These are phyloP conservation scores for Mycena metata DNA, from an alignment of 768 basidiomycete genomes.

Conservation along the genomic window DNA sequence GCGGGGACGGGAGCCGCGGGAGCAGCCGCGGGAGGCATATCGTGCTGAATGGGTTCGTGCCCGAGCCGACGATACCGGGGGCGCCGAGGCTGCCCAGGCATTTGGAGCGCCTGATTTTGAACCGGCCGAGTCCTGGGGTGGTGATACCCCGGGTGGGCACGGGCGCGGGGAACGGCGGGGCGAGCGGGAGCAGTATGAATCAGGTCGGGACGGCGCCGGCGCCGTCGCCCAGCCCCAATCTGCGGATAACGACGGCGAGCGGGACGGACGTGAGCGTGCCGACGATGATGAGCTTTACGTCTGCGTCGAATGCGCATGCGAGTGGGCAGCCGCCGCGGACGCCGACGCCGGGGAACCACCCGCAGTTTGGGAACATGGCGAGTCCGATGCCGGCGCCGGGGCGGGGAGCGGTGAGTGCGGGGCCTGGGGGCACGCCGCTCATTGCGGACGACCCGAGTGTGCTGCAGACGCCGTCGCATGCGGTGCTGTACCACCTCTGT, in stretches of 20 bases:
- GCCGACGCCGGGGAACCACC: slow-evolving; percentile 7
- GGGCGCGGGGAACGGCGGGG: slow-evolving; percentile 24
- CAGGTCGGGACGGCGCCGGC: slow-evolving; percentile 35
- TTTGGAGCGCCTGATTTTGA: slow-evolving; percentile 94
- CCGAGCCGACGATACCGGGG: slow-evolving; percentile 86
- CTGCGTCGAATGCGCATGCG: neutral
- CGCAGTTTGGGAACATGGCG: slow-evolving; percentile 27
- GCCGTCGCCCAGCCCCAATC: slow-evolving; percentile 18
- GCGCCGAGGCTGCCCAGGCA: slow-evolving; percentile 92
- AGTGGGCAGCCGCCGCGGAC: neutral
- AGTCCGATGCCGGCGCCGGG: neutral
- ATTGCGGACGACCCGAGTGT: slow-evolving; percentile 81
- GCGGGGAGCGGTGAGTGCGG: neutral
- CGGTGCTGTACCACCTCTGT: slow-evolving; percentile 82
- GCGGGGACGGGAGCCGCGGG: slow-evolving; percentile 43
- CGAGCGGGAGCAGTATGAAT: slow-evolving; percentile 50
- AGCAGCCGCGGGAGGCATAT: slow-evolving; percentile 42
- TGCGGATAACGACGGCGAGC: slow-evolving; percentile 53
- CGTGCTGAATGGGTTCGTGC: slow-evolving; percentile 54
- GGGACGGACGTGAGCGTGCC: slow-evolving; percentile 53
- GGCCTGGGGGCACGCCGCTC: slow-evolving; percentile 39
- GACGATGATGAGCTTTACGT: slow-evolving; percentile 34
- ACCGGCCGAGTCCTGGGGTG: slow-evolving; percentile 52
- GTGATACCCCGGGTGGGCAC: slow-evolving; percentile 46
- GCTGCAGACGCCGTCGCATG: slow-evolving; percentile 82